These are phyloP conservation scores for Aspergillus quadrilineatus DNA, from an alignment of 2,329 filamentous ascomycete genomes.

Conservation along the genomic window DNA sequence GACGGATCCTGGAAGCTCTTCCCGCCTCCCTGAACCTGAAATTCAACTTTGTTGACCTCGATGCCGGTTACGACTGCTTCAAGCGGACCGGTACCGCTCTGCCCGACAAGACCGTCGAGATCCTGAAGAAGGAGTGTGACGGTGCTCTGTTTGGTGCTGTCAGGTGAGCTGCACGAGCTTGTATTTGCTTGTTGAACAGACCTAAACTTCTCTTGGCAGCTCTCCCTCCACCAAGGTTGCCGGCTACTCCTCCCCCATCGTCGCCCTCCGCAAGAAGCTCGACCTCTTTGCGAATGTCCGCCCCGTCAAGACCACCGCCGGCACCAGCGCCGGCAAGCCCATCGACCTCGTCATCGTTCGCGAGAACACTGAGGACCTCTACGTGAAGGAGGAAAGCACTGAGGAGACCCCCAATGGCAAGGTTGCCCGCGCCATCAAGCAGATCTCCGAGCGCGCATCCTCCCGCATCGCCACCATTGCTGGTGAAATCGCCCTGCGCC, in stretches of 20 bases:
- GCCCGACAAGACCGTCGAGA: conserved; percentile 84
- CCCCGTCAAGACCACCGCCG: conserved; percentile 79
- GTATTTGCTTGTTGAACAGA: not conserved
- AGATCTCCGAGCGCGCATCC: conserved; percentile 83
- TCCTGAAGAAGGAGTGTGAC: conserved; percentile 87
- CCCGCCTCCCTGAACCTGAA: conserved; percentile 86
- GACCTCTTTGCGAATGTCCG: conserved; percentile 97
- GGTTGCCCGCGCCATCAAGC: conserved; percentile 96
- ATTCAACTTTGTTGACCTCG: conserved; percentile 90
- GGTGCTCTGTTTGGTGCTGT: conserved; percentile 96
- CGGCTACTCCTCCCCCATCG: conserved; percentile 95
- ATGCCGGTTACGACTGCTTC: conserved; percentile 92
- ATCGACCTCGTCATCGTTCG: conserved; percentile 98
- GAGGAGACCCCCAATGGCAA: conserved; percentile 69
- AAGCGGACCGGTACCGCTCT: conserved; percentile 84
- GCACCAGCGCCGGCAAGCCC: conserved; percentile 50
- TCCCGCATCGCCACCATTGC: conserved; percentile 89
- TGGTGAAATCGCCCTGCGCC: conserved; percentile 85
- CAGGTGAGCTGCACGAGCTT: conserved; percentile 47
- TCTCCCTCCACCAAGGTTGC: conserved; percentile 86
- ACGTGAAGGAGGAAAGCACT: conserved; percentile 94
- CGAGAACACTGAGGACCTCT: conserved; percentile 98
- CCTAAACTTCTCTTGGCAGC: conserved; percentile 37
- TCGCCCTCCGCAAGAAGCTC: conserved; percentile 91
- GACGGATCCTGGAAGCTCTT: conserved; percentile 86